Evolutionary conservation across 345 rosid species (phyloP).

Genomic region (Iberis pinnata): DNA sequence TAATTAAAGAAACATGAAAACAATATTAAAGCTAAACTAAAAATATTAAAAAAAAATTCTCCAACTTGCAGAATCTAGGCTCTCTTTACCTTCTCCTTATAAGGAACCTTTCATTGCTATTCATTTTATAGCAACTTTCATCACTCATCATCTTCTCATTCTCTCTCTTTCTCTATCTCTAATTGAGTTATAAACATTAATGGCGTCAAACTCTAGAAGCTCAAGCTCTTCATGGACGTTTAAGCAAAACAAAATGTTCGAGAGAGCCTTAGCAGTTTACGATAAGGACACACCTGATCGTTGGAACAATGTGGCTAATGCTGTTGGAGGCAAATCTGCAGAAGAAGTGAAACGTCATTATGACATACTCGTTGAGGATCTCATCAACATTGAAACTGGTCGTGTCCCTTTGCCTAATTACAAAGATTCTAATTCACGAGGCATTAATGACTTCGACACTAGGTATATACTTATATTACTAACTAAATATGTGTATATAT

Average conservation of each 20-base stretch:
- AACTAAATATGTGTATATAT: neutral
- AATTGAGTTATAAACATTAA: conserved; percentile 20
- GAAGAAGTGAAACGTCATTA: conserved; percentile 90
- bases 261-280: conserved; percentile 74
- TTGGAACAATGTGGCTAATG: conserved; percentile 81
- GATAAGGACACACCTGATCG: conserved; percentile 92
- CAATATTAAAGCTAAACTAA: neutral
- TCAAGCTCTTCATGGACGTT: conserved; percentile 62
- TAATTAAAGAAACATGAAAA: neutral
- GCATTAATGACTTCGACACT: conserved; percentile 29
- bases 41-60: neutral
- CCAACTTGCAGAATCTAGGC: conserved; percentile 29
- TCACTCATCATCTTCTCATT: conserved; percentile 6
- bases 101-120: conserved; percentile 8
- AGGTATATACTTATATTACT: conserved; percentile 40
- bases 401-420: conserved; percentile 69
- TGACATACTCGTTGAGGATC: conserved; percentile 69
- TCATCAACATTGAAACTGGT: conserved; percentile 64
- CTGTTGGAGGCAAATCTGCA: conserved; percentile 68
- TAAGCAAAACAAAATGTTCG: conserved; percentile 75
- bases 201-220: conserved; percentile 53
- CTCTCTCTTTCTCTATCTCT: conserved; percentile 7
- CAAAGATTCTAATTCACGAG: conserved; percentile 37
- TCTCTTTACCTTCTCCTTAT: conserved; percentile 24
- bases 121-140: conserved; percentile 17